Evolutionary conservation across 805 yeast genomes (phyloP), one percentile per base, ranked within the genome.

Genomic region (Saccharomycopsis microspora): DNA sequence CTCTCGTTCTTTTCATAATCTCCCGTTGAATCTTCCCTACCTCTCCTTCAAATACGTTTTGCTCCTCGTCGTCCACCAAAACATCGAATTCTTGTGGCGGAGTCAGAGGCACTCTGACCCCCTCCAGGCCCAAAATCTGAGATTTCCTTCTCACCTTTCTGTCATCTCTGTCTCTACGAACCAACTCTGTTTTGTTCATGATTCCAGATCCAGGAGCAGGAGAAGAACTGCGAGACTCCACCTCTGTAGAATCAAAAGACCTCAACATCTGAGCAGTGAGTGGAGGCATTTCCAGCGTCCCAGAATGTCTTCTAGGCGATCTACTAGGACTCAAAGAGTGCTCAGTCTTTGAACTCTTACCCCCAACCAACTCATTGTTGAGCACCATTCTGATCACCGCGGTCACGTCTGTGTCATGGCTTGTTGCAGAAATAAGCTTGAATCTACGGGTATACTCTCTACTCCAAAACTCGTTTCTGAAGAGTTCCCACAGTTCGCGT

Each of bases 401-500:
- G 11, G 34, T 11, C 7, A 51, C 48, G 43, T 51, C 54, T 32
- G 45, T 51, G 31, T 51, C 54, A 42, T 39, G 43, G 11, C 43
- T 45, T 4, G 48, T 44, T 4, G 49, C 41, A 33, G 47, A 49
- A 19, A 51, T 51, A 4, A 51, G 30, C 10, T 46, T 48, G 28
- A 42, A 64, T 53, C 88, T 67, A 55, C 87, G 71, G 2, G 78
- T 75, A 1, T 86, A 85, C 60, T 88, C 96, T 56, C 82, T 73
- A 28, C 80, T 77, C 97, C 97, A 93, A 60, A 88, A 93, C 61
- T 89, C 97, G 55, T 85, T 85, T 51, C 98, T 66, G 58, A 89
- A 90, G 39, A 87, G 63, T 58, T 90, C 98, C 97, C 98, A 90
- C 6, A 87, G 89, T 61, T 89, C 96, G 53, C 96, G 73, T 5